Evolutionary conservation across 2,329 filamentous ascomycete species (phyloP), one percentile per base, ranked within the genome.

Genomic region (Cladophialophora chaetospira): DNA sequence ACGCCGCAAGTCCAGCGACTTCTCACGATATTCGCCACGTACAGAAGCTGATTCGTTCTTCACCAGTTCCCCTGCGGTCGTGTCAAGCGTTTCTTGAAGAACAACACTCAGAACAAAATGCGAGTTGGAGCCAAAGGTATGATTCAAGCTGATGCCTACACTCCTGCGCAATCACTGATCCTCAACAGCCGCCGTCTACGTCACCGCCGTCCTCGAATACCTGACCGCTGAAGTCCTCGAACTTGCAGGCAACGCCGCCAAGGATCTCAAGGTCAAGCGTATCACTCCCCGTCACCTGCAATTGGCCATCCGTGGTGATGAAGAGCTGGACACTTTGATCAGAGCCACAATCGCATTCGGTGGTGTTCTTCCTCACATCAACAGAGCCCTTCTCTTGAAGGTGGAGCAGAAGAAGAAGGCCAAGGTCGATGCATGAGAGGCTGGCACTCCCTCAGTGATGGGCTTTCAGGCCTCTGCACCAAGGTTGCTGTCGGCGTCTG

Each of bases 71-170:
- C 94, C 61, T 99, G 94, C 75, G 94, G 94, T 79, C 94, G 94
- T 88, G 94, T 99, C 78, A 99, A 99, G 88, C 92, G 94, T 80
- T 97, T 97, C 81, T 83, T 99, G 73, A 97, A 97, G 85, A 91
- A 91, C 77, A 97, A 97, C 80, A 97, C 94, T 47, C 94, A 97
- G 75, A 95, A 97, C 80, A 97, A 97, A 83, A 97, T 97, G 90
- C 93, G 94, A 77, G 95, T 99, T 66, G 94, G 94, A 69, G 94
- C 93, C 71, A 97, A 97, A 82, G 78, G 78, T 81, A 73, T 49
- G 69, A 21, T 3, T 43, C 17, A 17, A 23, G 15, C 10, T 9
- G 47, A 28, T 36, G 15, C 19, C 33, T 31, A 31, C 28, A 15
- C 42, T 26, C 19, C 11, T 13, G 6, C 5, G 17, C 48, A 51